Conservation (phyloP, 805 yeast species). For the Sugiyamaella americana region DNA sequence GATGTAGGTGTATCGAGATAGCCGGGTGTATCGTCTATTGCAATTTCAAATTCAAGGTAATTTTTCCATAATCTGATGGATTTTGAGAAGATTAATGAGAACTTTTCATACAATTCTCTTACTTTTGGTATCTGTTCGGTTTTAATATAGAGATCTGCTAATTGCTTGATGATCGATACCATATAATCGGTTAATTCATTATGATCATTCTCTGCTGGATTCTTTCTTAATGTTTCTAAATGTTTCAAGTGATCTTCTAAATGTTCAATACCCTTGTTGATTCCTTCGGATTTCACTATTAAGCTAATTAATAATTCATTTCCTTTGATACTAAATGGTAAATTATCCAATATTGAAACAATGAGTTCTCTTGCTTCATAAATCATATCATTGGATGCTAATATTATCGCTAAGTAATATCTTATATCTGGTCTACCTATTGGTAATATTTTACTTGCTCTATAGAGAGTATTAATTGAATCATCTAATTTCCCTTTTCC, state of each 20-base stretch:
- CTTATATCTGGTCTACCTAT: constrained; percentile 24
- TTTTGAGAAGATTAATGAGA: not conserved
- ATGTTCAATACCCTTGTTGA: not conserved
- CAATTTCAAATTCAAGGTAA: not conserved
- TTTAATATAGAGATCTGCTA: not conserved
- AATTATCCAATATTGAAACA: not conserved
- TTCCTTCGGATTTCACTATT: not conserved
- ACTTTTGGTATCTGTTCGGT: not conserved
- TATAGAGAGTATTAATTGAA: constrained; percentile 42
- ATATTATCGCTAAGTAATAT: constrained; percentile 30
- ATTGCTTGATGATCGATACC: not conserved
- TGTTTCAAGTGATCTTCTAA: not conserved
- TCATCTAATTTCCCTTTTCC: constrained; percentile 29
- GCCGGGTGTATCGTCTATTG: not conserved
- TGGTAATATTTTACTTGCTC: constrained; percentile 40
- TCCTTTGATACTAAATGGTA: not conserved
- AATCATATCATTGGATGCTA: constrained; percentile 25
- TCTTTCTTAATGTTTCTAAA: not conserved
- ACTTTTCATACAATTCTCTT: not conserved
- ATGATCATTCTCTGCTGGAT: not conserved
- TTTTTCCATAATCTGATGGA: not conserved
- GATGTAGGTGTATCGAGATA: not conserved
- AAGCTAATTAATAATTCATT: not conserved
- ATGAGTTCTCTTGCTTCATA: constrained; percentile 19
- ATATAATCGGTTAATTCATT: not conserved